A percentile compares a stretch with the other conserved stretches of the same genome.
phyloP scores from a whole-genome alignment of 805 yeast genomes.

The Tetrapisispora pingtungensis region DNA sequence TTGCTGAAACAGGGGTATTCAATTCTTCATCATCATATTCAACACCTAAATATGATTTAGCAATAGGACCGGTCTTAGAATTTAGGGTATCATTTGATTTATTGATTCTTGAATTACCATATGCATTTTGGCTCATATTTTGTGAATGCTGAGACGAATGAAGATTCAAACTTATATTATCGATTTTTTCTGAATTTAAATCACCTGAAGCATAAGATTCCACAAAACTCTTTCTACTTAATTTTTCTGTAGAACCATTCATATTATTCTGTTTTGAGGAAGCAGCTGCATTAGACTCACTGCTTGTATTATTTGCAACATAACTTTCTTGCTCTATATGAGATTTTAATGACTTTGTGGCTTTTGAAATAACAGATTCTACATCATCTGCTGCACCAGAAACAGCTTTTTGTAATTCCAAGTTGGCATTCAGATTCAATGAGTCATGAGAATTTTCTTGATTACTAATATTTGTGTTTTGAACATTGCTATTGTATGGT shows the following conservation, averaged over 20 bases:
- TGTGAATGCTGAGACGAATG: neutral
- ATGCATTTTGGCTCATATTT: neutral
- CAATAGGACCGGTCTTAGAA: neutral
- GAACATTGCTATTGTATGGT: neutral
- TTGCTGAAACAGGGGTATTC: slow-evolving; percentile 3
- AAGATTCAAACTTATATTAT: neutral
- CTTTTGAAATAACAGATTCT: neutral
- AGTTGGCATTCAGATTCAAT: slow-evolving; percentile 14
- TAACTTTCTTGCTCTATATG: neutral
- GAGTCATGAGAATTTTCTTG: slow-evolving; percentile 6
- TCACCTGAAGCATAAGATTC: neutral
- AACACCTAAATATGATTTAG: neutral
- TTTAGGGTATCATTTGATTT: neutral
- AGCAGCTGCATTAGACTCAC: neutral
- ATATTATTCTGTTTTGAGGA: neutral
- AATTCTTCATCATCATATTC: slow-evolving; percentile 1
- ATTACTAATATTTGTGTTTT: neutral
- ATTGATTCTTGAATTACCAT: neutral
- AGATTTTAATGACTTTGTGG: neutral
- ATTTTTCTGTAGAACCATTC: neutral
- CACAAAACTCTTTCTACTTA: neutral
- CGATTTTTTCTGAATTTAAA: neutral
- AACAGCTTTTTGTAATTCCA: slow-evolving; percentile 9
- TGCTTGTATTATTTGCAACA: neutral
- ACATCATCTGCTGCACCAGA: neutral